These are phyloP conservation scores for Lactifluus piperatus DNA, from an alignment of 768 basidiomycete genomes.

Conservation along the genomic window DNA sequence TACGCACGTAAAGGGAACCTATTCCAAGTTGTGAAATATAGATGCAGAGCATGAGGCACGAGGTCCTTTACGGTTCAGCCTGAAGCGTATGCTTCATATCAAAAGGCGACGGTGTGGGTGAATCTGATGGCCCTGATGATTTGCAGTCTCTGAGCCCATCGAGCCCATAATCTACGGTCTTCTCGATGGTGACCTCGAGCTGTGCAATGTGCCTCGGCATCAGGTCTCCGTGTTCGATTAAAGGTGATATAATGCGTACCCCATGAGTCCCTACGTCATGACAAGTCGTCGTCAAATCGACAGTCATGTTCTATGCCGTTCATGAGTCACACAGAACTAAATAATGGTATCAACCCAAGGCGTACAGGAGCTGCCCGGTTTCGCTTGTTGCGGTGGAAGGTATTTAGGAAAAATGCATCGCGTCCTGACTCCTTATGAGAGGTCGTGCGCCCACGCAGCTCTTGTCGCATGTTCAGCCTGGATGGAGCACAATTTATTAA, in stretches of 20 bases:
- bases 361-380: background rate
- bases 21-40: background rate
- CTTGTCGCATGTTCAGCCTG: constrained; percentile 17
- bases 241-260: background rate
- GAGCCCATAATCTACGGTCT: constrained; percentile 16
- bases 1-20: background rate
- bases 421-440: background rate
- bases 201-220: background rate
- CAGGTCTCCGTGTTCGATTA: background rate
- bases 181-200: constrained; percentile 17
- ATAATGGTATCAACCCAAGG: background rate
- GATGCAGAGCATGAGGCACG: no score
- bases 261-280: background rate
- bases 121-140: constrained; percentile 7
- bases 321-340: background rate
- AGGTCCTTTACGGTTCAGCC: no score
- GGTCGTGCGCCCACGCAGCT: constrained; percentile 10
- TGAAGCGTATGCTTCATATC: background rate
- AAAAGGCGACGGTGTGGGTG: background rate
- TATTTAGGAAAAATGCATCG: constrained; percentile 11
- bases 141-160: background rate
- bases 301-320: background rate
- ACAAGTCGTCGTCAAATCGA: background rate
- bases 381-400: background rate
- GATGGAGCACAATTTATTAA: background rate